phyloP scores from a whole-genome alignment of 345 rosid genomes.

The Erysimum cheiranthoides region DNA sequence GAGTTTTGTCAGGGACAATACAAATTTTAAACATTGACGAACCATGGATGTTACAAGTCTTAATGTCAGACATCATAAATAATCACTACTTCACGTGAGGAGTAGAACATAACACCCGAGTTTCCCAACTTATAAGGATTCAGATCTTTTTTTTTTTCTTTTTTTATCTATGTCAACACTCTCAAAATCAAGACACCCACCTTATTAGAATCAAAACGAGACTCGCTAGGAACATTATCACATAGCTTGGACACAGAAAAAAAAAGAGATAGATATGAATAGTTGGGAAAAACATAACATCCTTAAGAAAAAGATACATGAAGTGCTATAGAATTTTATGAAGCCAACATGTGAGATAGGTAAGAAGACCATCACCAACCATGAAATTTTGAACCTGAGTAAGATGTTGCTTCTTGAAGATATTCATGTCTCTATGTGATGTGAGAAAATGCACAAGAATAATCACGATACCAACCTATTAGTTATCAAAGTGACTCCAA shows the following conservation, averaged over 20 bases:
- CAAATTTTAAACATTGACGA: not conserved
- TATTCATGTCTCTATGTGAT: not conserved
- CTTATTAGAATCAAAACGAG: not conserved
- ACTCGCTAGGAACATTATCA: not conserved
- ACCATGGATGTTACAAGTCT: not conserved
- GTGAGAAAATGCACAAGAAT: not conserved
- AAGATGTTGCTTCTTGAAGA: conserved; percentile 5
- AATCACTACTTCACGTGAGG: not conserved
- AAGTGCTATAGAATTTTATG: not conserved
- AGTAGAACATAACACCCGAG: not conserved
- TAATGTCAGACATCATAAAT: not conserved
- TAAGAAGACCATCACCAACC: not conserved
- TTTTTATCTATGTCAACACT: not conserved
- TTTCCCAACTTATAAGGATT: not conserved
- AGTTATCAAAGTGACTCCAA: not conserved
- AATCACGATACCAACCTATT: not conserved
- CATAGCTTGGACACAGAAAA: not conserved
- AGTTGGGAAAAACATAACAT: not conserved
- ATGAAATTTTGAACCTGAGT: not conserved
- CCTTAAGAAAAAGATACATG: not conserved
- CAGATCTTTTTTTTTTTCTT: not conserved
- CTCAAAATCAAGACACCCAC: not conserved
- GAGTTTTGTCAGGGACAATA: not conserved
- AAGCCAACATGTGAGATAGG: not conserved
- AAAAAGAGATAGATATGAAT: not conserved